Evolutionary conservation across 225 moss, liverwort and hornwort species (phyloP), one percentile per base, ranked within the genome.

Genomic region (Climacium dendroides): DNA sequence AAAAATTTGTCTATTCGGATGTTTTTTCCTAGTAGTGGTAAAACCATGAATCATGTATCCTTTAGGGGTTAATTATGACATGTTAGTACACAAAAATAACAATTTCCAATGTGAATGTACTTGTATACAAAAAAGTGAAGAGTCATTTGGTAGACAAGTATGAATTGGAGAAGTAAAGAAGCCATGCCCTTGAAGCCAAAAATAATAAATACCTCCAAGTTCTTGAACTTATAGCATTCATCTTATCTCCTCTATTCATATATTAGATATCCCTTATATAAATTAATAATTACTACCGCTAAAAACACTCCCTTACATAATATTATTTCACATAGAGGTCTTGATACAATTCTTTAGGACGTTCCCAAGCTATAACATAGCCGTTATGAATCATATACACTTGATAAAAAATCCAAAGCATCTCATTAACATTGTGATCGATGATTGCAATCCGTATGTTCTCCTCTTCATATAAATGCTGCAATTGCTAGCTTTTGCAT

Each of bases 301-400:
- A 69, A 75, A 83, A 86, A 67, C 54, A 70, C 32, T 83, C 78
- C 43, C 91, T 85, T 62, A 92, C 48, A 74, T 90, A 90, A 43
- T 71, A 78, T 74, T 90, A 66, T 66, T 78, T 71, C 41, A 86
- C 86, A 35, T 74, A 79, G 45, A 76, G 59, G 83, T 90, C 79
- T 37, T 83, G 85, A 76, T 85, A 66, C 23, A 81, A 58, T 45
- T 79, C 86, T 24, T 86, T 82, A 34, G 91, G 92, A 59, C 75
- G 61, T 62, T 91, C 93, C 55, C 89, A 93, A 59, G 91, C 91
- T 88, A 93, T 86, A 71, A 93, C 88, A 48, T 82, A 87, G 53
- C 91, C 89, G 41, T 71, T 85, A 39, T 85, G 65, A 59, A 90
- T 62, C 87, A 89, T 72, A 71, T 89, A 89, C 54, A 83, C 89